Base-by-base conservation (phyloP, 495 filamentous ascomycete genomes). In the Delitschia confertaspora region DNA sequence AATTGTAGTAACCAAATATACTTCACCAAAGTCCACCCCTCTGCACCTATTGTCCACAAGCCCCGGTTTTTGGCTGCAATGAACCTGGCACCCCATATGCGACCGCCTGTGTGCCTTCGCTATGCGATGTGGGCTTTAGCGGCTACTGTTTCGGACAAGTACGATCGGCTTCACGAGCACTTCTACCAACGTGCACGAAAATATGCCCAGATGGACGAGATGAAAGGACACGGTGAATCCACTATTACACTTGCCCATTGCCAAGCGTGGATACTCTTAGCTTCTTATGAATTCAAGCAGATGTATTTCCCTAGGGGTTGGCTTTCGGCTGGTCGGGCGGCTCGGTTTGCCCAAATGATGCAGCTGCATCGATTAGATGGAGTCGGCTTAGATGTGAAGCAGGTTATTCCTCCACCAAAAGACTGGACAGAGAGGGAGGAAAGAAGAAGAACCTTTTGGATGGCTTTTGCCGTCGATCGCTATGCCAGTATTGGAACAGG, bases 251-350 rank as follows among this genome's bases (percentile, higher is more conserved):
- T 95, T 16, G 81, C 78, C 18, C 79, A 91, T 55, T 78, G 77
- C 25, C 93, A 96, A 62, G 73, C 84, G 2, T 91, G 93, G 74
- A 65, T 79, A 7, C 66, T 99, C 3, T 73, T 93, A 37, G 73
- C 77, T 3, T 75, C 72, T 0, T 95, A 93, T 55, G 91, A 99
- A 59, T 96, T 95, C 60, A 93, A 88, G 64, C 82, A 84, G 73
- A 95, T 99, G 84, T 93, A 85, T 61, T 99, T 99, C 52, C 91
- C 91, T 2, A 70, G 93, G 29, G 93, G 93, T 3, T 99, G 91
- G 91, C 73, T 95, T 64, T 95, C 83, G 42, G 78, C 82, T 7
- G 93, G 89, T 11, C 73, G 84, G 38, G 82, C 79, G 2, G 74
- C 79, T 10, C 70, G 91, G 44, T 61, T 95, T 42, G 72, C 73